Conservation (phyloP, 2,329 filamentous ascomycete species). For the Alternaria triticina region DNA sequence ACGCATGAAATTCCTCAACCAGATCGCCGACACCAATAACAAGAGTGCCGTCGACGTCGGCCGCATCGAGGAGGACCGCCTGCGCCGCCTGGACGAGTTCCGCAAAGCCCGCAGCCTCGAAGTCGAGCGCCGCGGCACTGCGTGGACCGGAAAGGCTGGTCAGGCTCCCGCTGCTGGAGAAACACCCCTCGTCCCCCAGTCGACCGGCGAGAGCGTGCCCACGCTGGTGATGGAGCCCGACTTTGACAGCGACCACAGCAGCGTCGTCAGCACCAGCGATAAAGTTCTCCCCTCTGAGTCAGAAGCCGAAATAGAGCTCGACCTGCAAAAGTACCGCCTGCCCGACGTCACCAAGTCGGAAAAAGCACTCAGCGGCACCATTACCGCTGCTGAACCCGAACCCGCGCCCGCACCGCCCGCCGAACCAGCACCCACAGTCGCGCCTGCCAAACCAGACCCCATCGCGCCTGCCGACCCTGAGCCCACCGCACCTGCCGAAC, state of each 20-base stretch:
- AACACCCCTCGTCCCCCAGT: slow-evolving; percentile 38
- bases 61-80: slow-evolving; percentile 72
- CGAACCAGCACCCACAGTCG: slow-evolving; percentile 33
- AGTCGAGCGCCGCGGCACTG: slow-evolving; percentile 70
- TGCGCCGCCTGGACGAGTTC: slow-evolving; percentile 71
- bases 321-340: slow-evolving; percentile 76
- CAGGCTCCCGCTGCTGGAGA: slow-evolving; percentile 1
- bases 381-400: slow-evolving; percentile 46
- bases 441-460: slow-evolving; percentile 14
- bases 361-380: slow-evolving; percentile 51
- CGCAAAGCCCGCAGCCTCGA: slow-evolving; percentile 63
- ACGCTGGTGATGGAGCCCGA: slow-evolving; percentile 48
- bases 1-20: slow-evolving; percentile 53
- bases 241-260: slow-evolving; percentile 55
- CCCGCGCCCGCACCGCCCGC: slow-evolving; percentile 22
- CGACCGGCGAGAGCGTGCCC: slow-evolving; percentile 47
- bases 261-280: slow-evolving; percentile 60
- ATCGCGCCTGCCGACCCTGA: slow-evolving; percentile 31
- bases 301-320: slow-evolving; percentile 55
- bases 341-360: slow-evolving; percentile 73
- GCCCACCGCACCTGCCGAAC: slow-evolving; percentile 15
- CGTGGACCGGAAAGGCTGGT: slow-evolving; percentile 66
- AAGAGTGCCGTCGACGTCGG: slow-evolving; percentile 57
- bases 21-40: slow-evolving; percentile 40
- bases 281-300: slow-evolving; percentile 59